Evolutionary conservation across 2,329 filamentous ascomycete genomes (phyloP).

Genomic region (Venturia effusa): DNA sequence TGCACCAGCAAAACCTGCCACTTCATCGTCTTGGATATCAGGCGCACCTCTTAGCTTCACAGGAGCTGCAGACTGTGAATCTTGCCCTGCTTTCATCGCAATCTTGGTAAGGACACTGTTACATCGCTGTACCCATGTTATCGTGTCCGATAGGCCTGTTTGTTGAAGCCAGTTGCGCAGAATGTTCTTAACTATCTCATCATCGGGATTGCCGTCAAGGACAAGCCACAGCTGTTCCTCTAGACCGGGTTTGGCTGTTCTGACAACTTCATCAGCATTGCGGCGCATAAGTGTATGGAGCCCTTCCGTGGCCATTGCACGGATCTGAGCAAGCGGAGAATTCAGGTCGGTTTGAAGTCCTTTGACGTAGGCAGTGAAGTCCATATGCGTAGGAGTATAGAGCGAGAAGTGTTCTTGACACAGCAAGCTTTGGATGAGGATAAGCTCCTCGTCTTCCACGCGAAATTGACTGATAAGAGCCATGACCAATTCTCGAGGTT

Average conservation of each 20-base stretch:
- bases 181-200: slow-evolving; percentile 74
- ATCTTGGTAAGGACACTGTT: slow-evolving; percentile 86
- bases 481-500: slow-evolving; percentile 84
- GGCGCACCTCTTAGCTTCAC: slow-evolving; percentile 44
- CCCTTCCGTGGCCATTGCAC: slow-evolving; percentile 74
- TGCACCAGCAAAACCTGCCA: slow-evolving; percentile 84
- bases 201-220: slow-evolving; percentile 61
- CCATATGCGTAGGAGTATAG: slow-evolving; percentile 80
- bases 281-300: slow-evolving; percentile 93
- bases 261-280: slow-evolving; percentile 71
- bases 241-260: slow-evolving; percentile 63
- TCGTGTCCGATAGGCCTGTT: slow-evolving; percentile 69
- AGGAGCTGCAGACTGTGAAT: slow-evolving; percentile 27
- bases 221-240: slow-evolving; percentile 90
- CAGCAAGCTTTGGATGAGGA: slow-evolving; percentile 65
- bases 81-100: slow-evolving; percentile 46
- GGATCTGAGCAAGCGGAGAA: slow-evolving; percentile 56
- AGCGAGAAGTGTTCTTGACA: slow-evolving; percentile 87
- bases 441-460: slow-evolving; percentile 56
- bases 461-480: slow-evolving; percentile 77
- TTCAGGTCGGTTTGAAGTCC: slow-evolving; percentile 68
- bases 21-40: slow-evolving; percentile 93
- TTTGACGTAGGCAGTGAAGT: slow-evolving; percentile 74
- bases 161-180: slow-evolving; percentile 90
- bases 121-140: slow-evolving; percentile 78